Conservation (phyloP, 163 green algal genomes). For the Volvox carteri region DNA sequence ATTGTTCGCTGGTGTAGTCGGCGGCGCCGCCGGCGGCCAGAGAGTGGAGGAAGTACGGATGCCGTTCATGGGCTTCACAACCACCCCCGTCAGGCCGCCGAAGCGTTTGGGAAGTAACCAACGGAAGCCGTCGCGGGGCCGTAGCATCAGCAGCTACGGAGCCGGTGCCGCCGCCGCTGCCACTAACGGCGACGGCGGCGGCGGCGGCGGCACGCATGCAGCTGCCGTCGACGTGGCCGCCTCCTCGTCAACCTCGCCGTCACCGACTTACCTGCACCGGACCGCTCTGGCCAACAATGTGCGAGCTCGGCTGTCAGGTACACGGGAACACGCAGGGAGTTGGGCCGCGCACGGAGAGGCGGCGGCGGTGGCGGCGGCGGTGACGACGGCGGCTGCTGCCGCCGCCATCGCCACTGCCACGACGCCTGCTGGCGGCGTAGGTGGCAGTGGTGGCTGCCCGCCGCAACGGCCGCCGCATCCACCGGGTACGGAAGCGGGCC, state of each 20-base stretch:
- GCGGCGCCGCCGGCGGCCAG: not conserved
- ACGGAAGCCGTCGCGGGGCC: not conserved
- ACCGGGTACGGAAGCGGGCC: not conserved
- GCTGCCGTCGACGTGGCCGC: not conserved
- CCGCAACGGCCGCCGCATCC: not conserved
- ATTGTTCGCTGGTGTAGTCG: not conserved
- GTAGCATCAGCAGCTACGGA: not conserved
- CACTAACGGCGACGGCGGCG: not conserved
- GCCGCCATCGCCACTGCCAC: not conserved
- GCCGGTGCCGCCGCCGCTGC: not conserved
- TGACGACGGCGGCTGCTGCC: not conserved
- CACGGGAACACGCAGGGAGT: not conserved
- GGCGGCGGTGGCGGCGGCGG: not conserved
- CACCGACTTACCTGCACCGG: not conserved
- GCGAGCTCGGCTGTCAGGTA: not conserved
- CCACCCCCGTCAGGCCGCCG: not conserved
- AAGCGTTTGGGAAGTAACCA: not conserved
- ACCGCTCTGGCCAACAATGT: slow-evolving; percentile 12
- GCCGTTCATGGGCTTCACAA: slow-evolving; percentile 46
- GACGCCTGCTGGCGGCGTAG: not conserved
- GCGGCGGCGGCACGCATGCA: not conserved
- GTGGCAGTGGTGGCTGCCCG: not conserved
- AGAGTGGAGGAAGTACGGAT: not conserved
- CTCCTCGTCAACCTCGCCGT: too few relatives aligned
- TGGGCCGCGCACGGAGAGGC: not conserved